These are phyloP conservation scores for Phytophthora rubi DNA, from an alignment of 352 stramenopile genomes.

Conservation along the genomic window DNA sequence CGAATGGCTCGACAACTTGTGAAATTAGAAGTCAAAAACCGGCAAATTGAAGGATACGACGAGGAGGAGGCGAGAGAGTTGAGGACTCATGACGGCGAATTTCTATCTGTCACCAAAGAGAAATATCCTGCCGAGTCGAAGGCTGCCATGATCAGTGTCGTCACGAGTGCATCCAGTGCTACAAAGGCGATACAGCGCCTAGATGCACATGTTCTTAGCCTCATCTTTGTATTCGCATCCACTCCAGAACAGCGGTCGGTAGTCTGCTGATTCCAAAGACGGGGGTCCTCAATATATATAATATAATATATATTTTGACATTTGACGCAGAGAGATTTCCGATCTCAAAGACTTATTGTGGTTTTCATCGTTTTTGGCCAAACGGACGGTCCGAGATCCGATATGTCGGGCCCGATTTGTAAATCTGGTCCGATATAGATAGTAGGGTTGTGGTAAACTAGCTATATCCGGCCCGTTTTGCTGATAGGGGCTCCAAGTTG, in stretches of 20 bases:
- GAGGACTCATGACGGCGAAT: background rate
- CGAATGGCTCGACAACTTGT: background rate
- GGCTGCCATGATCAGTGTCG: background rate
- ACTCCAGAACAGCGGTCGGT: background rate
- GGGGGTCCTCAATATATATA: too few relatives aligned
- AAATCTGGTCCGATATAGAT: too few relatives aligned
- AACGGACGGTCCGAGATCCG: too few relatives aligned
- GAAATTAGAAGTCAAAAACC: background rate
- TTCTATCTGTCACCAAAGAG: background rate
- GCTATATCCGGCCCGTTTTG: too few relatives aligned
- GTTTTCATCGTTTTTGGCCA: too few relatives aligned
- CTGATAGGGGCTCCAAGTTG: too few relatives aligned
- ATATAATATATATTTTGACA: too few relatives aligned
- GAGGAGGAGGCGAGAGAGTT: background rate
- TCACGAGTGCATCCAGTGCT: background rate
- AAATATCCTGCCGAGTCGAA: background rate
- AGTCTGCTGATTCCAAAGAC: too few relatives aligned
- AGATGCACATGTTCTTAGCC: background rate
- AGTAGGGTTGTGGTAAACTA: too few relatives aligned
- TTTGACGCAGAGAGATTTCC: too few relatives aligned
- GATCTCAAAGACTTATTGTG: too few relatives aligned
- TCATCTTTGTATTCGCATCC: background rate
- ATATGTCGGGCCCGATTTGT: too few relatives aligned
- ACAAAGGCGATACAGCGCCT: background rate
- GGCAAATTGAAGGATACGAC: background rate